Evolutionary conservation across 2,329 filamentous ascomycete genomes (phyloP), one percentile per base, ranked within the genome.

Genomic region (Harringtonia aguacate): DNA sequence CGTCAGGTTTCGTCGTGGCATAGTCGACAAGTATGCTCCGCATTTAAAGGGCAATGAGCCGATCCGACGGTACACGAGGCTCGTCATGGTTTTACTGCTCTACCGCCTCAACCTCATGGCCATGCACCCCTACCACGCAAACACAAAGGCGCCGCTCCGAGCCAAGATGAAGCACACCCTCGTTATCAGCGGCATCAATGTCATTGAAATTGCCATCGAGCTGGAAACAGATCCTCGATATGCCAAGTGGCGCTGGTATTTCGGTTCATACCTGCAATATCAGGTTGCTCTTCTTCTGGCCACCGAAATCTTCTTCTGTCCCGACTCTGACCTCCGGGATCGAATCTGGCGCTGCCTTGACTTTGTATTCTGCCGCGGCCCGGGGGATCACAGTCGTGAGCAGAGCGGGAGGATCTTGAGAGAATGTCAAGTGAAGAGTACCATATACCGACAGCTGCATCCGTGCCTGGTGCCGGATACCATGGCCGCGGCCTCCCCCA

Each of bases 281-380:
- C 84, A 87, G 54, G 71, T 74, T 5, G 80, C 82, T 0, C 67
- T 88, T 28, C 67, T 88, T 1, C 65, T 89, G 20, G 68, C 85
- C 8, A 73, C 77, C 20, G 82, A 88, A 56, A 63, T 86, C 4
- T 82, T 78, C 55, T 70, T 72, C 38, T 68, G 70, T 34, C 74
- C 77, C 0, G 63, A 70, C 43, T 67, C 72, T 39, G 68, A 68
- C 41, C 71, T 83, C 48, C 76, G 77, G 2, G 70, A 74, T 21
- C 72, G 82, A 9, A 82, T 86, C 46, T 86, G 84, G 82, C 63
- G 66, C 29, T 82, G 79, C 53, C 64, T 86, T 22, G 81, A 88
- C 55, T 87, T 79, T 55, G 77, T 84, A 21, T 88, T 86, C 56
- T 73, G 77, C 41, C 63, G 80, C 24, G 70, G 81, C 28, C 56